Percentiles rank a stretch among this genome's conserved stretches.
These are phyloP conservation scores for Colletotrichum coccodes DNA, from an alignment of 2,329 filamentous ascomycete genomes.

Conservation along the genomic window DNA sequence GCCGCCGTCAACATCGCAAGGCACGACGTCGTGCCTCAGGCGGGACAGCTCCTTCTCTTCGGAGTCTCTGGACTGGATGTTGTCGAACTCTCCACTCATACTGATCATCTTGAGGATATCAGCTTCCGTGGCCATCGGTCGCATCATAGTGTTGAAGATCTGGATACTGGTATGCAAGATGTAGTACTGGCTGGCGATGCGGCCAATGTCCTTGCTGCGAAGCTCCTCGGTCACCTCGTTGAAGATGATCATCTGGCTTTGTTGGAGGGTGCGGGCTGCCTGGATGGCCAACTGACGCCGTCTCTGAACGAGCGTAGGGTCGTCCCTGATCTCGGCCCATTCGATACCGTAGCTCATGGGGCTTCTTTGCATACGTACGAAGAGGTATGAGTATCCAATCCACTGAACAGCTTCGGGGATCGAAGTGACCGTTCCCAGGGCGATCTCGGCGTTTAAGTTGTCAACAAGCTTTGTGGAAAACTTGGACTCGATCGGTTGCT, in stretches of 20 bases:
- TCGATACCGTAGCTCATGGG: slow-evolving; percentile 95
- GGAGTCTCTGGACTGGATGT: slow-evolving; percentile 90
- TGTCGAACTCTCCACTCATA: slow-evolving; percentile 97
- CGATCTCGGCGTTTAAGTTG: slow-evolving; percentile 95
- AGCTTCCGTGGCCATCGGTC: slow-evolving; percentile 83
- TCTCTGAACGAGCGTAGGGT: slow-evolving; percentile 87
- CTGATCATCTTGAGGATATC: slow-evolving; percentile 97
- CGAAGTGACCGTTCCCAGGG: slow-evolving; percentile 93
- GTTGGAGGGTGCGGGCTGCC: slow-evolving; percentile 85
- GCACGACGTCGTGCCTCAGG: slow-evolving; percentile 76
- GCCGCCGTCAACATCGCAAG: slow-evolving; percentile 82
- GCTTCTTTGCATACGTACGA: slow-evolving; percentile 94
- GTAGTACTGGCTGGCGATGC: slow-evolving; percentile 97
- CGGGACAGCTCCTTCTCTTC: slow-evolving; percentile 88
- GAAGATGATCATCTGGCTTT: slow-evolving; percentile 99
- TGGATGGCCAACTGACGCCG: slow-evolving; percentile 88
- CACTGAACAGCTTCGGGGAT: slow-evolving; percentile 94
- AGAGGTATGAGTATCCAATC: slow-evolving; percentile 98
- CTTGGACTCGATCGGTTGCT: slow-evolving; percentile 96
- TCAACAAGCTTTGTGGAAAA: slow-evolving; percentile 95
- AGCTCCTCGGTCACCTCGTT: slow-evolving; percentile 95
- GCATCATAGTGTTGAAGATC: slow-evolving; percentile 97
- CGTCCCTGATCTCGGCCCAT: slow-evolving; percentile 88
- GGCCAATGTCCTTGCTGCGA: slow-evolving; percentile 91
- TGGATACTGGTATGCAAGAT: slow-evolving; percentile 93